Conservation (phyloP, 345 rosid species). For the Nephelium lappaceum region DNA sequence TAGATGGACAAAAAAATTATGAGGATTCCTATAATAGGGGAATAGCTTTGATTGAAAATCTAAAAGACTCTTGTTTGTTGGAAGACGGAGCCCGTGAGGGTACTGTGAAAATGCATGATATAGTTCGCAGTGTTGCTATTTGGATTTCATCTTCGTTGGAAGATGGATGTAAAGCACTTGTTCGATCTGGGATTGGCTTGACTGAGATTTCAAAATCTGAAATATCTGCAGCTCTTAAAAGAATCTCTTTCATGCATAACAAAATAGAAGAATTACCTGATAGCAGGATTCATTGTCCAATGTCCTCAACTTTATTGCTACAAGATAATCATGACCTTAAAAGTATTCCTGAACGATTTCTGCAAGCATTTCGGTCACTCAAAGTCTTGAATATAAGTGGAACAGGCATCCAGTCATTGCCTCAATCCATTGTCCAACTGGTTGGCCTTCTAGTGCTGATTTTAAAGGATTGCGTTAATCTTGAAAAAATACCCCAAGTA, state of each 20-base stretch:
- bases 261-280: constrained; percentile 27
- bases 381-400: constrained; percentile 39
- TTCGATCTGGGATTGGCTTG: constrained; percentile 38
- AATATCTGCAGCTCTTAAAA: constrained; percentile 25
- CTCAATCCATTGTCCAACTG: constrained; percentile 32
- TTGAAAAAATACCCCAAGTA: constrained; percentile 38
- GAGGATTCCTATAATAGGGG: constrained; percentile 33
- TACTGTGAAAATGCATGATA: constrained; percentile 50
- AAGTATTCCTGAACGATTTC: constrained; percentile 26
- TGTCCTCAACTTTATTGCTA: constrained; percentile 31
- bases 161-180: constrained; percentile 30
- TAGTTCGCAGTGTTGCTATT: constrained; percentile 48
- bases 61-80: constrained; percentile 49
- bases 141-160: constrained; percentile 37
- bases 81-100: constrained; percentile 40
- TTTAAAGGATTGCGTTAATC: constrained; percentile 33
- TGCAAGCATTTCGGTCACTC: constrained; percentile 34
- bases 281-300: constrained; percentile 22
- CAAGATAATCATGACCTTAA: constrained; percentile 36
- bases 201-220: constrained; percentile 20
- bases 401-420: constrained; percentile 35
- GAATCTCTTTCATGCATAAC: constrained; percentile 48
- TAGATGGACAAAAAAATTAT: constrained; percentile 26
- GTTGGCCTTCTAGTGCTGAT: constrained; percentile 35
- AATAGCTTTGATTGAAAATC: constrained; percentile 26